These are phyloP conservation scores for Pseudoneurospora amorphoporcata DNA, from an alignment of 495 filamentous ascomycete species.

Conservation along the genomic window DNA sequence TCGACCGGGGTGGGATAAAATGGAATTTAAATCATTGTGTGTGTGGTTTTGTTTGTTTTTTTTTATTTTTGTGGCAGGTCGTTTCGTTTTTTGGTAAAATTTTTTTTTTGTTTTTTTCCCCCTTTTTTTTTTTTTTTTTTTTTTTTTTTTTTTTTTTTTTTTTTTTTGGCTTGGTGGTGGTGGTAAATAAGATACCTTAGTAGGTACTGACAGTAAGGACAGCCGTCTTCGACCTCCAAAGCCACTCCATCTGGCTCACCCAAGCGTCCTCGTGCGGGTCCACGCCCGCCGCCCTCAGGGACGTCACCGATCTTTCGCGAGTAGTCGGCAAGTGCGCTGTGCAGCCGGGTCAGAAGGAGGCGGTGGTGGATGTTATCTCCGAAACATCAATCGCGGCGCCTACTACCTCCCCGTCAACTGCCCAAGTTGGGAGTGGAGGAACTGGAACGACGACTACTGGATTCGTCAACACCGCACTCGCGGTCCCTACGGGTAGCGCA, in stretches of 20 bases:
- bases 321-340: conserved; percentile 15
- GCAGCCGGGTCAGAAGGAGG: neutral
- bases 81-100: no score
- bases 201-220: neutral
- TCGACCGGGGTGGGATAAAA: no score
- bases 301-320: conserved; percentile 7
- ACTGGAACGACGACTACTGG: neutral
- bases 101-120: no score
- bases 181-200: conserved; percentile 1
- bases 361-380: neutral
- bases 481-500: neutral
- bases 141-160: neutral
- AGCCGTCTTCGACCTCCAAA: conserved; percentile 40
- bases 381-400: neutral
- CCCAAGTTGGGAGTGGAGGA: neutral
- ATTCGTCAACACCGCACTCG: neutral
- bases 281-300: conserved; percentile 22
- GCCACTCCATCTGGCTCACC: conserved; percentile 32
- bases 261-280: conserved; percentile 38
- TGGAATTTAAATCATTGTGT: no score
- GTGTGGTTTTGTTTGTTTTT: no score
- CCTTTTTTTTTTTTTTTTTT: no score
- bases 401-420: neutral
- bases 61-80: no score
- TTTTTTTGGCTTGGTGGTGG: neutral